Conservation (phyloP, 139 green algal species). For the Zygnema circumcarinatum region DNA sequence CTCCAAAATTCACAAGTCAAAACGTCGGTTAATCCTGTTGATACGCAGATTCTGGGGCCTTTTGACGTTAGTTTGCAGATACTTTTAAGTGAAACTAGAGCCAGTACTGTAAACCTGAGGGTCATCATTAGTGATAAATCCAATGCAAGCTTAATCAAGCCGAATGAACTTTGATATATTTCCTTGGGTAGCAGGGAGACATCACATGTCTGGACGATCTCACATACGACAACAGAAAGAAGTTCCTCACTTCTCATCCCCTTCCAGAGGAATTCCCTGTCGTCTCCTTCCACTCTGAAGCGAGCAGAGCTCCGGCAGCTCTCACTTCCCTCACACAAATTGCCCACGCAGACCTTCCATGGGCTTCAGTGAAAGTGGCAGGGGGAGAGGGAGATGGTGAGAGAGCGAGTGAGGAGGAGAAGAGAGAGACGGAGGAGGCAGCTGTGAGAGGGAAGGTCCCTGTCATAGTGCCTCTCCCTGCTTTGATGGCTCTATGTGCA, state of each 20-base stretch:
- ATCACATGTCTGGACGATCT: constrained; percentile 52
- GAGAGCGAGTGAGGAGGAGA: too few species aligned
- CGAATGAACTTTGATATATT: background rate
- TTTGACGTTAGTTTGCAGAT: too few species aligned
- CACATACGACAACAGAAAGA: constrained; percentile 36
- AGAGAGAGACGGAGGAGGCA: background rate
- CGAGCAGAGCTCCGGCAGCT: constrained; percentile 25
- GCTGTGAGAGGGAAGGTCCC: background rate
- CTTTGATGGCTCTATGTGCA: constrained; percentile 1
- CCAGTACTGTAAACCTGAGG: too few species aligned
- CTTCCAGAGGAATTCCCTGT: constrained; percentile 38
- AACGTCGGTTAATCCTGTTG: too few species aligned
- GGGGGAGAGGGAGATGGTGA: too few species aligned
- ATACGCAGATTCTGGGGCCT: too few species aligned
- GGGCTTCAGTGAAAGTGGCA: constrained; percentile 13
- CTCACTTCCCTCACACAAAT: constrained; percentile 36
- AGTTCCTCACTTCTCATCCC: constrained; percentile 46
- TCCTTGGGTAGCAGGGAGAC: constrained; percentile 21
- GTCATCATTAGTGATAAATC: too few species aligned
- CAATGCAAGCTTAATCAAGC: too few species aligned
- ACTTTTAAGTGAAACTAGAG: too few species aligned
- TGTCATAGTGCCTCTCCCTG: constrained; percentile 30
- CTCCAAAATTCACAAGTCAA: too few species aligned
- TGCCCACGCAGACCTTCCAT: constrained; percentile 32
- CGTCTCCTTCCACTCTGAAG: constrained; percentile 58